Percentiles rank a stretch among this genome's conserved stretches.
Evolutionary conservation across 2,329 filamentous ascomycete genomes (phyloP).

Genomic region (Penicillium sp.): DNA sequence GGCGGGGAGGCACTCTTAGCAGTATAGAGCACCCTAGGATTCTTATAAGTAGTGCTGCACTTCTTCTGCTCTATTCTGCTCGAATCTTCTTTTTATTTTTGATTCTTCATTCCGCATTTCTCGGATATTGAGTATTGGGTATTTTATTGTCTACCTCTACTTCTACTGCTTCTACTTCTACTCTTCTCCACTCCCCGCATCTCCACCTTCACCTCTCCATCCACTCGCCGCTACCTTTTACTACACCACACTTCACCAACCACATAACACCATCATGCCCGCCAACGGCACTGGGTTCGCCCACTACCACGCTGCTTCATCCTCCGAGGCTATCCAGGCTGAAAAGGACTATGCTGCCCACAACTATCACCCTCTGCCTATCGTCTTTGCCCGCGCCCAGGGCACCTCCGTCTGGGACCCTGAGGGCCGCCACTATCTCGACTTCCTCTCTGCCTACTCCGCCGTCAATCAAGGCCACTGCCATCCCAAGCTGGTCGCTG

Average conservation of each 20-base stretch:
- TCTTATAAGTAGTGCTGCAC: too few relatives aligned
- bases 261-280: conserved; percentile 28
- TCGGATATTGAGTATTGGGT: neutral
- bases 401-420: conserved; percentile 96
- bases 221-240: conserved; percentile 11
- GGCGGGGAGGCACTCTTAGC: conserved; percentile 39
- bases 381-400: conserved; percentile 85
- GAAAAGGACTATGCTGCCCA: conserved; percentile 90
- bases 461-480: conserved; percentile 98
- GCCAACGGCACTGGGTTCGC: conserved; percentile 47
- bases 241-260: too few relatives aligned
- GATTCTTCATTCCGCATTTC: neutral
- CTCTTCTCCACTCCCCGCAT: conserved; percentile 8
- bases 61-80: conserved; percentile 13
- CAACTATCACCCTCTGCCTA: conserved; percentile 97
- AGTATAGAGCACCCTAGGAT: conserved; percentile 28
- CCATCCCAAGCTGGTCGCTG: conserved; percentile 92
- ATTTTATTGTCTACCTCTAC: too few relatives aligned
- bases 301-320: conserved; percentile 75
- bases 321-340: conserved; percentile 74
- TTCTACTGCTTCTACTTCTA: neutral
- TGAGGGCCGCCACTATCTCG: conserved; percentile 91
- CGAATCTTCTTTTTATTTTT: conserved; percentile 11
- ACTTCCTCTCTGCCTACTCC: conserved; percentile 97
- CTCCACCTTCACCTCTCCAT: conserved; percentile 18